Base-by-base conservation (phyloP, 352 stramenopile genomes). In the Phytopythium kandeliae region DNA sequence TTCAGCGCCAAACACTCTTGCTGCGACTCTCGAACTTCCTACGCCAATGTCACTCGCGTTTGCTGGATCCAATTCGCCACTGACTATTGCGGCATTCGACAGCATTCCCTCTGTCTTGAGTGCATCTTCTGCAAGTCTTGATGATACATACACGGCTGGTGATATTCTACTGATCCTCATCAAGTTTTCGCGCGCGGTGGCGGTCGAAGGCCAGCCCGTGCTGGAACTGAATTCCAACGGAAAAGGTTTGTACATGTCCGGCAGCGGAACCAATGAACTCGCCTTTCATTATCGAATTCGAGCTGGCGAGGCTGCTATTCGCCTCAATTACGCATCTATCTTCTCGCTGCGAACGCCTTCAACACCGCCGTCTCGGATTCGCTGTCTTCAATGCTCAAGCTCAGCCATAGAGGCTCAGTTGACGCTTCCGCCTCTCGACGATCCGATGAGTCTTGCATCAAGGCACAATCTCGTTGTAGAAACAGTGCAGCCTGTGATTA, bases 211-310 rank as follows among this genome's bases (percentile, higher is more conserved):
- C 0, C 57, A 48, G 17, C 75, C 78, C 0, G 53, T 79, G 16
- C 56, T 95, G 17, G 77, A 89, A 37, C 54, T 95, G 11, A 82
- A 89, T 48, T 92, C 78, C 4, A 71, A 72, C 2, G 79, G 78
- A 3, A 50, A 77, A 26, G 81, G 79, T 0, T 22, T 62, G 0
- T 93, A 74, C 51, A 62, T 65, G 2, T 69, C 60, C 0, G 80
- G 85, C 1, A 81, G 65, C 25, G 63, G 57, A 1, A 78, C 81
- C 0, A 56, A 69, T 2, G 57, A 45, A 2, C 45, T 95, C 25
- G 55, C 61, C 45, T 95, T 93, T 45, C 70, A 79, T 12, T 93
- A 95, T 54, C 72, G 69, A 54, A 55, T 95, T 12, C 47, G 69
- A 3, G 2, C 48, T 2, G 74, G 74, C 9, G 78, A 95, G 28